phyloP scores from a whole-genome alignment of 805 yeast genomes.

The Yarrowia divulgata region DNA sequence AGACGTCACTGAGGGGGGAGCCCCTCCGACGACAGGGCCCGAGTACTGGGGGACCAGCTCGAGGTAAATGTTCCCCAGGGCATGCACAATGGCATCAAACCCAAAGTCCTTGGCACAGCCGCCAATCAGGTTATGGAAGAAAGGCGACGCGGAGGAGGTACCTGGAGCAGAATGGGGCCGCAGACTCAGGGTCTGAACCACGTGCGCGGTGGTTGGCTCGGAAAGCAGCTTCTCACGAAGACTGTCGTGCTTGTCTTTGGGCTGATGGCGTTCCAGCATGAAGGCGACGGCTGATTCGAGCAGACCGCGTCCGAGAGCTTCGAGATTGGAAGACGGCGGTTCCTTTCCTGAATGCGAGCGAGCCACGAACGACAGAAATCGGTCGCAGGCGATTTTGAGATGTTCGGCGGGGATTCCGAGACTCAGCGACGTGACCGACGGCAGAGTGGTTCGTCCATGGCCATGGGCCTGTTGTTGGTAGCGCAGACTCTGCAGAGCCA shows the following conservation, averaged over 20 bases:
- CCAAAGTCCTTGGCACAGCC: slow-evolving; percentile 69
- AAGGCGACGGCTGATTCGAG: slow-evolving; percentile 28
- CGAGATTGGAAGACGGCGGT: slow-evolving; percentile 19
- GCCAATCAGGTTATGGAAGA: slow-evolving; percentile 18
- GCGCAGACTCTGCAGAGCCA: slow-evolving; percentile 33
- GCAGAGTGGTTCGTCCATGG: slow-evolving; percentile 9
- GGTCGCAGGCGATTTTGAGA: slow-evolving; percentile 28
- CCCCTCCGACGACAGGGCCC: not conserved
- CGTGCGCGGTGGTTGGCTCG: slow-evolving; percentile 40
- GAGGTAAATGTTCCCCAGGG: slow-evolving; percentile 72
- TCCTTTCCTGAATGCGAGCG: slow-evolving; percentile 24
- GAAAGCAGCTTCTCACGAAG: slow-evolving; percentile 41
- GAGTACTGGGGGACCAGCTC: slow-evolving; percentile 47
- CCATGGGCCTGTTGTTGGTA: slow-evolving; percentile 24
- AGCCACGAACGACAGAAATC: slow-evolving; percentile 20
- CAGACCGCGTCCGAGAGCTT: slow-evolving; percentile 10
- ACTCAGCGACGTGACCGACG: slow-evolving; percentile 21
- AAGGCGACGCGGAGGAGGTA: not conserved
- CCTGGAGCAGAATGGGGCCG: slow-evolving; percentile 10
- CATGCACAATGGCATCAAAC: slow-evolving; percentile 69
- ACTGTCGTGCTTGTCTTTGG: not conserved
- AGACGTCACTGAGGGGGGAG: not conserved
- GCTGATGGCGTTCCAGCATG: slow-evolving; percentile 36
- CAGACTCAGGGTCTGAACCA: slow-evolving; percentile 40
- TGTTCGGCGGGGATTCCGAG: slow-evolving; percentile 27